Conservation (phyloP, 2,329 filamentous ascomycete genomes). For the Alternaria metachromatica region DNA sequence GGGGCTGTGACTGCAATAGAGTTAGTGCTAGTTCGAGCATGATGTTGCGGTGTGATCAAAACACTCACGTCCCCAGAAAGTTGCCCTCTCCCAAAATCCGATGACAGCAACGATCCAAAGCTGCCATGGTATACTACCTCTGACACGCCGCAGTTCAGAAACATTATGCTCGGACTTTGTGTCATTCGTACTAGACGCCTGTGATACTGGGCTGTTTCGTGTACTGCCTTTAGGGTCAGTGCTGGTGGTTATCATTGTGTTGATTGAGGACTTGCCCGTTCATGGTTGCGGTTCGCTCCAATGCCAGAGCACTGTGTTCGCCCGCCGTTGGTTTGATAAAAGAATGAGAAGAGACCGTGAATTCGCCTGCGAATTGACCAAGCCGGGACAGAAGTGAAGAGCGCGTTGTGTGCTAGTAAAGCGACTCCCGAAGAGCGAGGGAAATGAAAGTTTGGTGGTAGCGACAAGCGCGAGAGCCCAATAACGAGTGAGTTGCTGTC, state of each 20-base stretch:
- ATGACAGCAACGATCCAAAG: slow-evolving; percentile 36
- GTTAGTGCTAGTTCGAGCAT: slow-evolving; percentile 12
- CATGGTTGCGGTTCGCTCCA: neutral
- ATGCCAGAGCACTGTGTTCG: neutral
- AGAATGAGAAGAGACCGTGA: neutral
- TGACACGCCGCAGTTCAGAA: slow-evolving; percentile 25
- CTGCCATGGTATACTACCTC: slow-evolving; percentile 29
- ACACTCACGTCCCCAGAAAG: slow-evolving; percentile 35
- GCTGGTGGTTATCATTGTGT: neutral
- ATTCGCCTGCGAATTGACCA: neutral
- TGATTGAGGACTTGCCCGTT: neutral
- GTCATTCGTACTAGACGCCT: slow-evolving; percentile 6
- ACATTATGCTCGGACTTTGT: neutral
- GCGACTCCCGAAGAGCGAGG: neutral
- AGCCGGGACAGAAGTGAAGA: neutral
- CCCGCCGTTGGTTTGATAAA: neutral
- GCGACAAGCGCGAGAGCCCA: neutral
- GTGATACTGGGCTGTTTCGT: slow-evolving; percentile 4
- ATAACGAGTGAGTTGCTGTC: neutral
- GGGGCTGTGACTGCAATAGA: slow-evolving; percentile 29
- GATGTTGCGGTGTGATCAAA: slow-evolving; percentile 2
- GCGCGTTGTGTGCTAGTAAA: neutral
- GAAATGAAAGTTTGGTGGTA: neutral
- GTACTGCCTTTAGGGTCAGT: neutral
- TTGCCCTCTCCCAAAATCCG: slow-evolving; percentile 35